Base-by-base conservation (phyloP, 805 yeast species). In the Saccharomycopsis babjevae region DNA sequence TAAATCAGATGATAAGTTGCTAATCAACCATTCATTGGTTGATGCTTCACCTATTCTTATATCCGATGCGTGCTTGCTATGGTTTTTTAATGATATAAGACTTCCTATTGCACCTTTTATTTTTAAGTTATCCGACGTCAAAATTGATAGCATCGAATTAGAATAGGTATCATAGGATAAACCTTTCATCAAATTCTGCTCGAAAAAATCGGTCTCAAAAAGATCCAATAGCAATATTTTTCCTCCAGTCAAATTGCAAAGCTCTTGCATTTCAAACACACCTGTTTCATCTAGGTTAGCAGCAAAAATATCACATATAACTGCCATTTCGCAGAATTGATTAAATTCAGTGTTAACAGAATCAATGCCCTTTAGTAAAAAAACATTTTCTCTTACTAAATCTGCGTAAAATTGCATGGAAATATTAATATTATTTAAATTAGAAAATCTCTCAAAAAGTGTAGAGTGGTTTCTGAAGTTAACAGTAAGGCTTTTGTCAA, bases 281-380 rank as follows among this genome's bases (percentile, higher is more conserved):
- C 81, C 81, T 1, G 71, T 73, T 63, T 77, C 80, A 59, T 77
- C 79, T 18, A 72, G 65, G 1, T 77, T 73, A 1, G 76, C 78
- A 0, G 72, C 63, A 62, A 71, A 76, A 5, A 77, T 57, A 58
- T 76, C 72, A 32, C 71, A 22, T 34, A n/a, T 62, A 18, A 57
- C 20, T 7, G 58, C 39, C 5, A 56, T 1, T 58, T 72, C 74
- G 73, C 38, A 64, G 43, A 50, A 32, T 42, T 40, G 32, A 18
- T 55, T 40, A n/a, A 16, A 55, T 20, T 50, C 57, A n/a, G 34
- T 4, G n/a, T 39, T 34, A 32, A 18, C 22, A 11, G 38, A 11
- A 39, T 59, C 59, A 62, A 1, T 75, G 69, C n/a, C 60, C 11
- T 15, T 59, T 62, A 54, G 36, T 42, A 8, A 69, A 59, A 7